Evolutionary conservation across 345 rosid genomes (phyloP), one percentile per base, ranked within the genome.

Genomic region (Pseudoturritis turrita): DNA sequence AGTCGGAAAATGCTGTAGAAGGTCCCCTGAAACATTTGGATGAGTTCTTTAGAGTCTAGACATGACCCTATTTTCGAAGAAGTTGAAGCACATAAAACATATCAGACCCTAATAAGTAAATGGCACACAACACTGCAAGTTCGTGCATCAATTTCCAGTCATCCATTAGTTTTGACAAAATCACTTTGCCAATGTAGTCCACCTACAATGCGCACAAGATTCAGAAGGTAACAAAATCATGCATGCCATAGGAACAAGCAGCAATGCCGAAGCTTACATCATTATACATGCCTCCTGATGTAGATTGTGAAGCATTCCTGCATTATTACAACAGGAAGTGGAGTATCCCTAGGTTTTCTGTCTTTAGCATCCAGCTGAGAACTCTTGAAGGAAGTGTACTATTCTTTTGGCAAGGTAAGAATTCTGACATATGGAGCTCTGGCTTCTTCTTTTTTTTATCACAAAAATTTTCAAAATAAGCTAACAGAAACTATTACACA

Each of bases 91-190:
- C 75, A 33, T 44, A 23, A 74, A 43, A 45, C 19, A 44, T 75
- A 91, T 96, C 99, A 79, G 99, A 95, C 50, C 99, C 99, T 84
- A 95, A 78, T 85, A 95, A 83, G 88, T 86, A 95, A 61, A 95
- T 91, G 72, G 92, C 96, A 74, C 98, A 97, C 82, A 95, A 72
- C 53, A 91, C 88, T 13, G 93, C 86, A 74, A 95, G 98, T 82
- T 95, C 98, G 59, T 91, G 96, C 96, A 89, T 89, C 85, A 95
- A 71, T 82, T 85, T 86, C 99, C 98, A 95, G 63, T 87, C 96
- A 63, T 84, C 85, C 96, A 95, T 89, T 76, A 91, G 78, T 84
- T 89, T 95, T 15, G 88, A 87, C 77, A 95, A 78, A 62, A 91
- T 79, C 58, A 84, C 86, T 67, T 81, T 79, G 69, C 99, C 97